A percentile compares a stretch with the other conserved stretches of the same genome.
phyloP scores from a whole-genome alignment of 2,329 filamentous ascomycete genomes.

The Monilinia vaccinii-corymbosi region DNA sequence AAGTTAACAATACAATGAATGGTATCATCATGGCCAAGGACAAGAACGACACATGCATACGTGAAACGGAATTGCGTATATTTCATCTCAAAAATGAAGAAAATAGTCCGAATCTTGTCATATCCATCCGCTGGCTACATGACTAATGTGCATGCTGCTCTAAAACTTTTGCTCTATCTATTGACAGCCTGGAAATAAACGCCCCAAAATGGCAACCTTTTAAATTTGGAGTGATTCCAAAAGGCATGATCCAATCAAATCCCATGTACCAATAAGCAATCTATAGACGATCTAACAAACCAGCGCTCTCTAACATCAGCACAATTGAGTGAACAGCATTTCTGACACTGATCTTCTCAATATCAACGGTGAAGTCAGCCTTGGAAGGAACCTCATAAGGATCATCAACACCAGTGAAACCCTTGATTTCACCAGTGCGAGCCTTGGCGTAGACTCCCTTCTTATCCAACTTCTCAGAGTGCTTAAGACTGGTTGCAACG shows the following conservation, averaged over 20 bases:
- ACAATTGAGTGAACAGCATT: slow-evolving; percentile 97
- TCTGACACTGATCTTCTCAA: slow-evolving; percentile 78
- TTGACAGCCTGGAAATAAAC: neutral
- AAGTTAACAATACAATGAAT: neutral
- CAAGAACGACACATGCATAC: neutral
- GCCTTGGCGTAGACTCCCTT: slow-evolving; percentile 81
- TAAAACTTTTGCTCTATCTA: neutral
- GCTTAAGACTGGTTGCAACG: slow-evolving; percentile 84
- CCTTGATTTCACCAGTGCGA: slow-evolving; percentile 84
- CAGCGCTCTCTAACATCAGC: slow-evolving; percentile 79
- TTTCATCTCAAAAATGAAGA: neutral
- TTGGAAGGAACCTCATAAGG: slow-evolving; percentile 82
- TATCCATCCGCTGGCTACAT: neutral
- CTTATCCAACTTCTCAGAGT: slow-evolving; percentile 92
- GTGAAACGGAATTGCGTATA: neutral
- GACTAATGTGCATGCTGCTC: neutral
- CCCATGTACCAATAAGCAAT: neutral
- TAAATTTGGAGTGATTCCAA: neutral
- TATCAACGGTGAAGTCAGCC: slow-evolving; percentile 75
- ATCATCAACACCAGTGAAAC: slow-evolving; percentile 96
- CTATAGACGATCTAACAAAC: slow-evolving; percentile 63
- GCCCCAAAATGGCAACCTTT: neutral
- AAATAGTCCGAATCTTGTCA: neutral
- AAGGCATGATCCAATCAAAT: neutral
- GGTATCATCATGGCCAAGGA: neutral